phyloP scores from a whole-genome alignment of 176 grass and related monocot species.

The Urochloa ruziziensis region DNA sequence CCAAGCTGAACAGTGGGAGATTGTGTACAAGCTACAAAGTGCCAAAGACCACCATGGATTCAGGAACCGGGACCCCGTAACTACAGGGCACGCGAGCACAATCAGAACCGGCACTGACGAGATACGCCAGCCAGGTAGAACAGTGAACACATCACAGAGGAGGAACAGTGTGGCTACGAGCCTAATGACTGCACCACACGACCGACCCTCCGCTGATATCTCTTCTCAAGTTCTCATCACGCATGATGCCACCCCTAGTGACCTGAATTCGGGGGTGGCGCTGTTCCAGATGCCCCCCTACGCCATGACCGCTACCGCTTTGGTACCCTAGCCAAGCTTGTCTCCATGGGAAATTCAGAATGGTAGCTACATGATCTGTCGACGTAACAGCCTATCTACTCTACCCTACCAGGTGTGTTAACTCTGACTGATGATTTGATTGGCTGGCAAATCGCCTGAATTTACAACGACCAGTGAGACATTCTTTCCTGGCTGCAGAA shows the following conservation, averaged over 20 bases:
- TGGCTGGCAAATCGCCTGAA: neutral
- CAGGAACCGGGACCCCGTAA: conserved; percentile 18
- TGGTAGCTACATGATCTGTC: neutral
- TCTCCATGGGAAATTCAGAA: neutral
- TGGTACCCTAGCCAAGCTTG: neutral
- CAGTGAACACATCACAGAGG: neutral
- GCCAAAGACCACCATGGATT: conserved; percentile 20
- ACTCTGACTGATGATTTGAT: neutral
- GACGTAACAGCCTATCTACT: neutral
- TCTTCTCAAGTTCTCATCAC: neutral
- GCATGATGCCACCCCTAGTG: neutral
- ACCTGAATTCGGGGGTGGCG: neutral
- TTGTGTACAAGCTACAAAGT: conserved; percentile 5
- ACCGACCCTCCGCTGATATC: conserved; percentile 1
- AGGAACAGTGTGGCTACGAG: conserved; percentile 14
- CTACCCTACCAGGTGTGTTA: neutral
- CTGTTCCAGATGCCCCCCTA: conserved; percentile 40
- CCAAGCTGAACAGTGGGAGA: neutral
- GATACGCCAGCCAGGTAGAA: conserved; percentile 24
- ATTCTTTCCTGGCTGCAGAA: neutral
- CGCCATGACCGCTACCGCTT: neutral
- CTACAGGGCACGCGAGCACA: neutral
- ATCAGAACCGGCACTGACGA: no score
- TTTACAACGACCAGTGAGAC: neutral
- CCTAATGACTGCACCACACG: conserved; percentile 13